phyloP scores from a whole-genome alignment of 202 grass and related monocot species.

The Musa balbisiana region DNA sequence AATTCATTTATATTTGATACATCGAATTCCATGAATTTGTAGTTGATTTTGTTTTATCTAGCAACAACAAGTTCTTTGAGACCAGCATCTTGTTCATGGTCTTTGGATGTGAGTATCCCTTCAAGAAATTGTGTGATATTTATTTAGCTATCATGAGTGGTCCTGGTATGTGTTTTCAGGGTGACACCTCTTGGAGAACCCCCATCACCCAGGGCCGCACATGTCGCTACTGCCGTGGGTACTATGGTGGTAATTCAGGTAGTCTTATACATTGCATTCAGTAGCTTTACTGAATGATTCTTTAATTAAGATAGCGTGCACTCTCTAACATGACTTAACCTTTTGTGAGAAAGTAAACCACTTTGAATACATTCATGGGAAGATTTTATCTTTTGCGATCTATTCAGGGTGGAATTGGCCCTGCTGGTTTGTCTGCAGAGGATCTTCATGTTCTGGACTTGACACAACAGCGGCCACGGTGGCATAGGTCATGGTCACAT shows the following conservation, averaged over 20 bases:
- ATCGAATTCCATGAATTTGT: background rate
- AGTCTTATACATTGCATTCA: background rate
- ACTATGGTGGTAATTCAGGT: slow-evolving; percentile 24
- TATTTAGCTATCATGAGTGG: background rate
- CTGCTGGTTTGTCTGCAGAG: slow-evolving; percentile 1
- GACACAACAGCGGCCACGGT: slow-evolving; percentile 2
- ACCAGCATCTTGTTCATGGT: background rate
- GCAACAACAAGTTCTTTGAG: background rate
- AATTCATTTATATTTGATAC: background rate
- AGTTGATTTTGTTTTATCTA: background rate
- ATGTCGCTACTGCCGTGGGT: slow-evolving; percentile 11
- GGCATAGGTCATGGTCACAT: slow-evolving; percentile 12
- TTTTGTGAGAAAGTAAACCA: background rate
- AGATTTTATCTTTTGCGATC: background rate
- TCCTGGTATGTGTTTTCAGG: background rate
- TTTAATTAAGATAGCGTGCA: background rate
- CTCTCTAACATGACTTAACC: background rate
- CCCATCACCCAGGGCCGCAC: slow-evolving; percentile 17
- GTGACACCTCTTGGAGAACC: slow-evolving; percentile 9
- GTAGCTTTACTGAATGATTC: background rate
- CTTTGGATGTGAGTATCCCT: background rate
- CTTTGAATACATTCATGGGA: background rate
- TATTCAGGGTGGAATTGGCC: slow-evolving; percentile 13
- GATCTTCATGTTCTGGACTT: slow-evolving; percentile 23
- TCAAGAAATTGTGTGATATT: background rate